Conservation (phyloP, 345 rosid species). For the Raphanus raphanistrum region DNA sequence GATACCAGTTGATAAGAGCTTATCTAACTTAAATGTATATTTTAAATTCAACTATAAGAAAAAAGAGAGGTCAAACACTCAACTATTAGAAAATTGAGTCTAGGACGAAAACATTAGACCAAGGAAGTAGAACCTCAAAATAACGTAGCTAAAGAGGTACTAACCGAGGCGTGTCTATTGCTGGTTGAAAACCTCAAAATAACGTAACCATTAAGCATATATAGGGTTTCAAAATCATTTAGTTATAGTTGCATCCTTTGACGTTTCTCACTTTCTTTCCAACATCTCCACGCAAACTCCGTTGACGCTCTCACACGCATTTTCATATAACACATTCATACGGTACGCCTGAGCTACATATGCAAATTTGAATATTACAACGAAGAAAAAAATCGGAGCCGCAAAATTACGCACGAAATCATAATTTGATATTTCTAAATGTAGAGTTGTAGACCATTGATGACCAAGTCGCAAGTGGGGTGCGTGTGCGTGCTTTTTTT, state of each 20-base stretch:
- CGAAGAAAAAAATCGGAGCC: conserved; percentile 13
- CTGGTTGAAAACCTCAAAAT: background rate
- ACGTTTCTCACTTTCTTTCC: conserved; percentile 37
- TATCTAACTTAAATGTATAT: no score
- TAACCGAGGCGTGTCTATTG: no score
- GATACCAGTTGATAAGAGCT: background rate
- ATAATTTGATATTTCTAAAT: conserved; percentile 7
- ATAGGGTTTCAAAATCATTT: conserved; percentile 18
- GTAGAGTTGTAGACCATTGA: conserved; percentile 6
- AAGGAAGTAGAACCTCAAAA: background rate
- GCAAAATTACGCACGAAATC: conserved; percentile 30
- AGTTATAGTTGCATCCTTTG: conserved; percentile 29
- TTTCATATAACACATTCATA: background rate
- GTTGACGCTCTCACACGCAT: conserved; percentile 36
- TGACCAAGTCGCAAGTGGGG: conserved; percentile 36
- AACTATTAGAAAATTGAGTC: background rate
- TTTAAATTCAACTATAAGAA: background rate
- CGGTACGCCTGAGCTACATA: conserved; percentile 9
- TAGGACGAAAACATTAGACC: conserved; percentile 4
- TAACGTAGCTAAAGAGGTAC: background rate
- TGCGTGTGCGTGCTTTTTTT: conserved; percentile 27
- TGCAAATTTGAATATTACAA: background rate
- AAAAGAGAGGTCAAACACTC: background rate
- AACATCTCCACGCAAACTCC: conserved; percentile 39
- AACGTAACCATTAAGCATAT: background rate